phyloP scores from a whole-genome alignment of 2,329 filamentous ascomycete genomes.

The Madurella fahalii region DNA sequence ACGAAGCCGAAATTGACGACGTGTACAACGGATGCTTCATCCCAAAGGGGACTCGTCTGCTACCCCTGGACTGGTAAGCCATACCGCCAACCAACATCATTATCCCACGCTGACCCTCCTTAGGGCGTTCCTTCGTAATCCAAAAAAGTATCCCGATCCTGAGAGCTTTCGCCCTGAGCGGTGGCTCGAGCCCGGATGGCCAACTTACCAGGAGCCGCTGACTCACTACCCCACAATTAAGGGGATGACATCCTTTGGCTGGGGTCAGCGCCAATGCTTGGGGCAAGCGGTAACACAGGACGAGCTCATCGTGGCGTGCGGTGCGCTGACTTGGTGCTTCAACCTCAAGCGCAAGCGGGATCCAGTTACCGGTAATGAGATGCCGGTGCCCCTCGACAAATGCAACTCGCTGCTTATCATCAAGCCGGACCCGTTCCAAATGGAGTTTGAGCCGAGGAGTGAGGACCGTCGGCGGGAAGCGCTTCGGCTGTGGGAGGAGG shows the following conservation, averaged over 20 bases:
- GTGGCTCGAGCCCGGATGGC: conserved; percentile 48
- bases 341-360: conserved; percentile 43
- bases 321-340: conserved; percentile 43
- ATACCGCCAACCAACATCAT: conserved; percentile 4
- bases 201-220: conserved; percentile 50
- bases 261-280: conserved; percentile 44
- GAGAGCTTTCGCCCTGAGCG: conserved; percentile 50
- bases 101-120: not conserved
- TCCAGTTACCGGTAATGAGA: conserved; percentile 35
- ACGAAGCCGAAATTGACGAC: conserved; percentile 49
- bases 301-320: conserved; percentile 47
- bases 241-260: conserved; percentile 51
- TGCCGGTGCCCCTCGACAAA: conserved; percentile 45
- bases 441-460: conserved; percentile 50
- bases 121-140: conserved; percentile 49
- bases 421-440: conserved; percentile 52
- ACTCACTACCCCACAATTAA: conserved; percentile 49
- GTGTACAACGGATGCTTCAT: conserved; percentile 46
- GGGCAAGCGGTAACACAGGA: conserved; percentile 38
- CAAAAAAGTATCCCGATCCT: conserved; percentile 45
- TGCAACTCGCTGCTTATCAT: conserved; percentile 54
- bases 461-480: conserved; percentile 37
- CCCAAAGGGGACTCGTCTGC: conserved; percentile 43
- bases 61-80: conserved; percentile 39
- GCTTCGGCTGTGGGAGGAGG: conserved; percentile 35